Evolutionary conservation across 2,329 filamentous ascomycete species (phyloP).

Genomic region (Scortechinia acanthostroma): DNA sequence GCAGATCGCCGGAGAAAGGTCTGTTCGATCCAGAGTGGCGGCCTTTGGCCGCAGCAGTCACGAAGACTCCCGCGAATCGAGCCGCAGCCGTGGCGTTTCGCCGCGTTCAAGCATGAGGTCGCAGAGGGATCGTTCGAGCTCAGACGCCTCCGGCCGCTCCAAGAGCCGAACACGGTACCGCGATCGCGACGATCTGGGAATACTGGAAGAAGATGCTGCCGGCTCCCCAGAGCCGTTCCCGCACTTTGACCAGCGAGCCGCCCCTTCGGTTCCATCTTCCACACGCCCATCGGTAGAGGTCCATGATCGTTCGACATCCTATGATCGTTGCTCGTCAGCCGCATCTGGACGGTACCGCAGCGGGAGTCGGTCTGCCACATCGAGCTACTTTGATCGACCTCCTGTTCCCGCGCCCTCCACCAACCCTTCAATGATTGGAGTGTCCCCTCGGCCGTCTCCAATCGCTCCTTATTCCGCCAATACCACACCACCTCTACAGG

Average conservation of each 20-base stretch:
- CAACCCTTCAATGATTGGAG: slow-evolving; percentile 25
- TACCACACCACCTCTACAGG: slow-evolving; percentile 38
- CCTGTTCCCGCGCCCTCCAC: slow-evolving; percentile 14
- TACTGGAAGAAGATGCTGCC: slow-evolving; percentile 34
- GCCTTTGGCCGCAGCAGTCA: slow-evolving; percentile 9
- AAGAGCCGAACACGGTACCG: slow-evolving; percentile 41
- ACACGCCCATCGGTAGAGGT: slow-evolving; percentile 24
- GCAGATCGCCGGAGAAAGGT: neutral
- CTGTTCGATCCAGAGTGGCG: neutral
- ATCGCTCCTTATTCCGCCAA: slow-evolving; percentile 38
- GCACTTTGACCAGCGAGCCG: slow-evolving; percentile 13
- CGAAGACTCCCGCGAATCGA: slow-evolving; percentile 20
- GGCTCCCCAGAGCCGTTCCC: slow-evolving; percentile 15
- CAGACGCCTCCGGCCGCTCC: slow-evolving; percentile 41
- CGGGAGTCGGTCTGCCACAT: slow-evolving; percentile 20
- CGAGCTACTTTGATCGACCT: slow-evolving; percentile 19
- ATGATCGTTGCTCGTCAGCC: slow-evolving; percentile 25
- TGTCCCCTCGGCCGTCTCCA: slow-evolving; percentile 30
- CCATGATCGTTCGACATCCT: slow-evolving; percentile 12
- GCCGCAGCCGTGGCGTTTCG: slow-evolving; percentile 21
- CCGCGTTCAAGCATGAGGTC: slow-evolving; percentile 22
- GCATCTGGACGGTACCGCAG: slow-evolving; percentile 26
- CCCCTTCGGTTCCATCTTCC: slow-evolving; percentile 18
- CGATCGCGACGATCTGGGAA: slow-evolving; percentile 31
- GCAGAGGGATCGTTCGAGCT: slow-evolving; percentile 42